phyloP scores from a whole-genome alignment of 768 basidiomycete species.

The Fistulinella prunicolor region DNA sequence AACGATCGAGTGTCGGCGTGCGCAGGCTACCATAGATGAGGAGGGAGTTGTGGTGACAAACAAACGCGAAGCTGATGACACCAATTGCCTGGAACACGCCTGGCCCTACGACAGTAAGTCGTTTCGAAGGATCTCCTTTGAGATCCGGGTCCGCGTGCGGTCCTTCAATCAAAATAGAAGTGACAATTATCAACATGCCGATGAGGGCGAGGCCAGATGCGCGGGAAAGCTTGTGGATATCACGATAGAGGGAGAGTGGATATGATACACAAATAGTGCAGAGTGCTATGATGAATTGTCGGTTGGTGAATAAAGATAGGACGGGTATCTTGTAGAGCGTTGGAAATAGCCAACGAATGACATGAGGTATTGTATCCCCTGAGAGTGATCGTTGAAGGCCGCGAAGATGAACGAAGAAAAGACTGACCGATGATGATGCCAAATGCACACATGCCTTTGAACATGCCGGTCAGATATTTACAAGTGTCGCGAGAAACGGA shows the following conservation, averaged over 20 bases:
- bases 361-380: slow-evolving; percentile 96
- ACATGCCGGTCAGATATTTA: slow-evolving; percentile 5
- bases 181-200: slow-evolving; percentile 93
- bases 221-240: slow-evolving; percentile 94
- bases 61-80: slow-evolving; percentile 95
- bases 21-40: slow-evolving; percentile 92
- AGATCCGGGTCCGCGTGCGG: slow-evolving; percentile 69
- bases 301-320: slow-evolving; percentile 74
- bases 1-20: slow-evolving; percentile 93
- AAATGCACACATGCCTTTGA: slow-evolving; percentile 92
- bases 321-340: slow-evolving; percentile 61
- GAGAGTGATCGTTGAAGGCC: background rate
- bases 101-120: slow-evolving; percentile 72
- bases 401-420: background rate
- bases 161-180: slow-evolving; percentile 79
- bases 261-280: slow-evolving; percentile 90
- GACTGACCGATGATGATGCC: slow-evolving; percentile 81
- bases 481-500: background rate
- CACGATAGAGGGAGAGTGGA: slow-evolving; percentile 92
- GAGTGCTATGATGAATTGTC: slow-evolving; percentile 84
- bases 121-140: slow-evolving; percentile 71
- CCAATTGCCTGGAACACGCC: slow-evolving; percentile 95
- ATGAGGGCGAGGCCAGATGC: slow-evolving; percentile 88
- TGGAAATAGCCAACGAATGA: slow-evolving; percentile 85
- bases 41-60: slow-evolving; percentile 97